phyloP scores from a whole-genome alignment of 768 basidiomycete species.

The Rhodotorula babjevae region DNA sequence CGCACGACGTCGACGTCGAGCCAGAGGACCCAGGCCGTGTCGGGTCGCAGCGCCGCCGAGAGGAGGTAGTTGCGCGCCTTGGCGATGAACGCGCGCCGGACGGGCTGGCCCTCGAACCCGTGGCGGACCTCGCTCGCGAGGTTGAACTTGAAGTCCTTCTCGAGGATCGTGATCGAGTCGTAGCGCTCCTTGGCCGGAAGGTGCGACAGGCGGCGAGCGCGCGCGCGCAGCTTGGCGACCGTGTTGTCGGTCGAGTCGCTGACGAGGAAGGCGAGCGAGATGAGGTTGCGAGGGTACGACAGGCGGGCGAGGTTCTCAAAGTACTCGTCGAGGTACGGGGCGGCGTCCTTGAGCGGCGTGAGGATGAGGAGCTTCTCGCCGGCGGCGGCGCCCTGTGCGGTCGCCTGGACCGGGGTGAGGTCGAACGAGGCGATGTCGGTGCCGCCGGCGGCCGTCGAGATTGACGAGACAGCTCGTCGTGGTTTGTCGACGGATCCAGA shows the following conservation, averaged over 20 bases:
- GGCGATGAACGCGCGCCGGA: constrained; percentile 22
- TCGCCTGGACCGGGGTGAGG: constrained; percentile 15
- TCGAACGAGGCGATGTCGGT: background rate
- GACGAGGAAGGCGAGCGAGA: constrained; percentile 34
- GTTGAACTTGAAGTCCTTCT: constrained; percentile 21
- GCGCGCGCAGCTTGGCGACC: background rate
- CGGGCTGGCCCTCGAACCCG: constrained; percentile 27
- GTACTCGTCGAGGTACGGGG: constrained; percentile 22
- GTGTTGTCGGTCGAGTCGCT: constrained; percentile 23
- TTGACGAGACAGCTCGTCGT: too few relatives aligned
- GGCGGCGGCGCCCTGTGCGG: background rate
- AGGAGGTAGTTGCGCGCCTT: constrained; percentile 27
- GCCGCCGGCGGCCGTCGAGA: background rate
- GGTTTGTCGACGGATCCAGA: background rate
- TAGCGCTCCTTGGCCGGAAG: constrained; percentile 2
- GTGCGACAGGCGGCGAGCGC: background rate
- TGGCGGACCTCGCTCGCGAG: constrained; percentile 11
- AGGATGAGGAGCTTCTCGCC: constrained; percentile 24
- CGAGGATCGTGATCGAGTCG: constrained; percentile 21
- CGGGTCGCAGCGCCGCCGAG: background rate
- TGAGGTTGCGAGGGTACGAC: constrained; percentile 13
- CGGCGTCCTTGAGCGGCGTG: constrained; percentile 25
- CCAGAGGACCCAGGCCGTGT: constrained; percentile 27
- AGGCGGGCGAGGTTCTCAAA: constrained; percentile 19
- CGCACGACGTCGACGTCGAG: constrained; percentile 31